phyloP scores from a whole-genome alignment of 2,329 filamentous ascomycete genomes.

The Decorospora gaudefroyi region DNA sequence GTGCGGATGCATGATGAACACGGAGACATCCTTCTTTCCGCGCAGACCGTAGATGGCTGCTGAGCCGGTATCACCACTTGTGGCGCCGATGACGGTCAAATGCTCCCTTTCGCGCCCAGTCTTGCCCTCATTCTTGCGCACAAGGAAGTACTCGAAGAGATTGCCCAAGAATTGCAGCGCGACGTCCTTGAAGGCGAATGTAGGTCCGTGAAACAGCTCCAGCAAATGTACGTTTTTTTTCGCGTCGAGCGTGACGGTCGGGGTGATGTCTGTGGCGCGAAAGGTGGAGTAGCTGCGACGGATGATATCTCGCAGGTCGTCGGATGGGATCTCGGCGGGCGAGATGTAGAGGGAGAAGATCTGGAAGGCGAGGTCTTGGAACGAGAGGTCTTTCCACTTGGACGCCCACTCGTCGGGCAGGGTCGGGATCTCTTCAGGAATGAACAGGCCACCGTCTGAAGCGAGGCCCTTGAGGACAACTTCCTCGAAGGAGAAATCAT shows the following conservation, averaged over 20 bases:
- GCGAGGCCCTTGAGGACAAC: constrained; percentile 89
- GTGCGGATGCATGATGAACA: constrained; percentile 93
- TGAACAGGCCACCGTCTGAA: constrained; percentile 83
- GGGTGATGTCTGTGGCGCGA: constrained; percentile 75
- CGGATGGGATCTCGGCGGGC: constrained; percentile 74
- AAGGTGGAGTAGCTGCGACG: constrained; percentile 87
- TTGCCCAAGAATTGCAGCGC: constrained; percentile 96
- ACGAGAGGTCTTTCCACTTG: constrained; percentile 76
- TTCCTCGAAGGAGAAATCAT: constrained; percentile 82
- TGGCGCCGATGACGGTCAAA: constrained; percentile 50
- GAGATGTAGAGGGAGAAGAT: constrained; percentile 90
- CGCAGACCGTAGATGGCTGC: constrained; percentile 94
- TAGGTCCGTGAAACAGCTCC: constrained; percentile 95
- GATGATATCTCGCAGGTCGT: constrained; percentile 83
- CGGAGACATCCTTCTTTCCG: constrained; percentile 94
- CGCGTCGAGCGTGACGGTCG: constrained; percentile 74
- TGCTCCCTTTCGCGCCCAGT: constrained; percentile 63
- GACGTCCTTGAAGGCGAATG: constrained; percentile 90
- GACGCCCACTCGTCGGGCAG: constrained; percentile 66
- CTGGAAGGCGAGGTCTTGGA: constrained; percentile 79
- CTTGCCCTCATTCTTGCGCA: constrained; percentile 72
- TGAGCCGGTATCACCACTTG: constrained; percentile 71
- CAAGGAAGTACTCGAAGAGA: constrained; percentile 86
- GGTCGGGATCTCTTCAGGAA: constrained; percentile 78
- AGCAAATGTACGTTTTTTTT: constrained; percentile 77